Conservation (phyloP, 2,329 filamentous ascomycete genomes). For the Nemania sp. region DNA sequence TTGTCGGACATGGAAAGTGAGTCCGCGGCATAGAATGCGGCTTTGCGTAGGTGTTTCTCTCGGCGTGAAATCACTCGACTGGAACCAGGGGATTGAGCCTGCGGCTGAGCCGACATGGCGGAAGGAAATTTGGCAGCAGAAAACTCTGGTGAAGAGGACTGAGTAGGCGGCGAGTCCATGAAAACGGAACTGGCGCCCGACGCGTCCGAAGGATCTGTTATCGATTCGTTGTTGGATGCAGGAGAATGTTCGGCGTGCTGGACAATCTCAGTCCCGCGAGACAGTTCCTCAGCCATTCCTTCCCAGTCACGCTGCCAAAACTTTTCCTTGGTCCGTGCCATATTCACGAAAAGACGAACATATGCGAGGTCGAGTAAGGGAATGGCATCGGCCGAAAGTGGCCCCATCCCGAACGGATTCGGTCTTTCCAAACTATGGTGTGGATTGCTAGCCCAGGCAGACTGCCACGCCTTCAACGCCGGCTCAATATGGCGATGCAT, state of each 20-base stretch:
- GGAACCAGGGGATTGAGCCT: conserved; percentile 36
- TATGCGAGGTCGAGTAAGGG: conserved; percentile 90
- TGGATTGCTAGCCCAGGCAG: conserved; percentile 85
- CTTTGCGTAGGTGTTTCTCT: conserved; percentile 86
- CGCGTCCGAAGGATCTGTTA: conserved; percentile 51
- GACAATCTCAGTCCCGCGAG: conserved; percentile 73
- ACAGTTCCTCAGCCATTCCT: conserved; percentile 84
- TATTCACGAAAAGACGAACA: conserved; percentile 87
- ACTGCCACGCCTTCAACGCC: conserved; percentile 90
- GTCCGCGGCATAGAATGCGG: conserved; percentile 93
- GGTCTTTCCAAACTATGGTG: conserved; percentile 82
- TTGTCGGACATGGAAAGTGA: conserved; percentile 88
- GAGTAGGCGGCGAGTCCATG: conserved; percentile 55
- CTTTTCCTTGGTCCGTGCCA: conserved; percentile 88
- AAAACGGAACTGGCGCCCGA: conserved; percentile 52
- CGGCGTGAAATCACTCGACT: conserved; percentile 65
- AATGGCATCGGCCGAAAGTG: conserved; percentile 87
- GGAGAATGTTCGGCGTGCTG: conserved; percentile 71
- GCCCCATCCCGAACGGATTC: conserved; percentile 79
- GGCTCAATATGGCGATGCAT: conserved; percentile 97
- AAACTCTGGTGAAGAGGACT: conserved; percentile 54
- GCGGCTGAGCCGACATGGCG: conserved; percentile 31
- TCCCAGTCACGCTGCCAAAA: conserved; percentile 96
- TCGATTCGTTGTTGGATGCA: conserved; percentile 51
- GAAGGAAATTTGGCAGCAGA: conserved; percentile 44